Conservation (phyloP, 2,329 filamentous ascomycete genomes). For the Epichloe festucae region DNA sequence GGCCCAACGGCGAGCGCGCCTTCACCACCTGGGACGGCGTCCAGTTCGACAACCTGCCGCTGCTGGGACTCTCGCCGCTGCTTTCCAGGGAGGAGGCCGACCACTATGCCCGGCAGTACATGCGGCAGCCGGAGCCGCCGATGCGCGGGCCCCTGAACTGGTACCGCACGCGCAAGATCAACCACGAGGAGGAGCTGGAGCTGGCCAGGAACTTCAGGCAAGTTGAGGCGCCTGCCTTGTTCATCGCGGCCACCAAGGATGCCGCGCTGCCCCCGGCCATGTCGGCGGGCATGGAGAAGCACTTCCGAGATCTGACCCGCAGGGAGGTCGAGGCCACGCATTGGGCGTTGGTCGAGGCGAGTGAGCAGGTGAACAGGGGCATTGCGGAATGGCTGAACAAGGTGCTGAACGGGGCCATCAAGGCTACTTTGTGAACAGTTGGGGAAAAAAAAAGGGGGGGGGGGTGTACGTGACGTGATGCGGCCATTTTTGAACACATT, state of each 20-base stretch:
- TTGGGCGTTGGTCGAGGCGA: slow-evolving; percentile 70
- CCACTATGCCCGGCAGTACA: slow-evolving; percentile 62
- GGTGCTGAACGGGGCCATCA: slow-evolving; percentile 13
- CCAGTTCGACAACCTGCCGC: slow-evolving; percentile 47
- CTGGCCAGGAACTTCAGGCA: slow-evolving; percentile 43
- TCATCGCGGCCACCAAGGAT: slow-evolving; percentile 62
- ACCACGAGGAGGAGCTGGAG: slow-evolving; percentile 60
- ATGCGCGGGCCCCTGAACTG: slow-evolving; percentile 74
- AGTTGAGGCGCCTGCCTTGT: slow-evolving; percentile 54
- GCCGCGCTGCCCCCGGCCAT: slow-evolving; percentile 58
- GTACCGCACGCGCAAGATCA: slow-evolving; percentile 66
- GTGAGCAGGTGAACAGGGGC: slow-evolving; percentile 55
- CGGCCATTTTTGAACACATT: too few relatives aligned
- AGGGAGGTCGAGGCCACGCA: slow-evolving; percentile 58
- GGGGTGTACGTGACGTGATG: not conserved
- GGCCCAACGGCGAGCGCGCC: slow-evolving; percentile 38
- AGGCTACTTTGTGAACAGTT: slow-evolving; percentile 14
- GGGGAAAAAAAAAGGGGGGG: not conserved
- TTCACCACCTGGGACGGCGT: slow-evolving; percentile 52
- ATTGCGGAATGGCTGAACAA: slow-evolving; percentile 54
- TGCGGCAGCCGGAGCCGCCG: slow-evolving; percentile 41
- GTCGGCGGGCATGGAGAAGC: slow-evolving; percentile 56
- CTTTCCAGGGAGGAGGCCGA: slow-evolving; percentile 59
- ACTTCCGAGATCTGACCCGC: slow-evolving; percentile 50
- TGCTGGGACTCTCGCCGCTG: slow-evolving; percentile 43